These are phyloP conservation scores for Chrysanthemum makinoi DNA, from an alignment of 129 eudicot genomes.

Conservation along the genomic window DNA sequence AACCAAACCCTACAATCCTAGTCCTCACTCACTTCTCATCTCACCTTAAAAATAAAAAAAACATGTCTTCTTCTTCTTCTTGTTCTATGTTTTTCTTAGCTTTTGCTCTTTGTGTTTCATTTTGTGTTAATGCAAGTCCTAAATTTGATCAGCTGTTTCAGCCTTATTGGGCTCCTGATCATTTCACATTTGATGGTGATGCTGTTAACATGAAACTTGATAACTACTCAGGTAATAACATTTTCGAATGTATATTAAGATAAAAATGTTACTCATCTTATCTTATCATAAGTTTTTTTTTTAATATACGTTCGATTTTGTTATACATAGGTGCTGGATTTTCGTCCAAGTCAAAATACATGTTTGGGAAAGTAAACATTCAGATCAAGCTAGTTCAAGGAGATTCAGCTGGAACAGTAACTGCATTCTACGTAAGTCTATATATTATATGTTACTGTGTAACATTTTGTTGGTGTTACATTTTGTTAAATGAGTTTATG, in stretches of 20 bases:
- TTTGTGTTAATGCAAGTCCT: slow-evolving; percentile 33
- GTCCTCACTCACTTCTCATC: not conserved
- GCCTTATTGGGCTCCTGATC: slow-evolving; percentile 86
- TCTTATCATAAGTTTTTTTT: too few species aligned
- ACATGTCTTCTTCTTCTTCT: too few species aligned
- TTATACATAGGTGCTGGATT: slow-evolving; percentile 84
- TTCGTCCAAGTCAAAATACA: slow-evolving; percentile 75
- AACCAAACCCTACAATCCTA: slow-evolving; percentile 4
- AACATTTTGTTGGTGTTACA: not conserved
- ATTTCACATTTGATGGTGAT: slow-evolving; percentile 69
- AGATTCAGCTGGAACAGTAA: slow-evolving; percentile 99
- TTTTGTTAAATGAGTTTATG: not conserved
- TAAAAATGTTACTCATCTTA: too few species aligned
- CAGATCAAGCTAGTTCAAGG: slow-evolving; percentile 92
- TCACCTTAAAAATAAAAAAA: not conserved
- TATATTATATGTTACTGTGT: not conserved
- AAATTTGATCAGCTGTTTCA: slow-evolving; percentile 69
- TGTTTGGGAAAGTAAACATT: slow-evolving; percentile 87
- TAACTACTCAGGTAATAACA: slow-evolving; percentile 60
- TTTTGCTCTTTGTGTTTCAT: slow-evolving; percentile 8
- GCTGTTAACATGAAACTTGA: slow-evolving; percentile 85
- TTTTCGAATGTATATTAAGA: too few species aligned
- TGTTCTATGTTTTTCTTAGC: not conserved
- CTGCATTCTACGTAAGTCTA: slow-evolving; percentile 82
- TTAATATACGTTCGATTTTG: not conserved